Base-by-base conservation (phyloP, 768 basidiomycete species). In the Termitomyces sp. region DNA sequence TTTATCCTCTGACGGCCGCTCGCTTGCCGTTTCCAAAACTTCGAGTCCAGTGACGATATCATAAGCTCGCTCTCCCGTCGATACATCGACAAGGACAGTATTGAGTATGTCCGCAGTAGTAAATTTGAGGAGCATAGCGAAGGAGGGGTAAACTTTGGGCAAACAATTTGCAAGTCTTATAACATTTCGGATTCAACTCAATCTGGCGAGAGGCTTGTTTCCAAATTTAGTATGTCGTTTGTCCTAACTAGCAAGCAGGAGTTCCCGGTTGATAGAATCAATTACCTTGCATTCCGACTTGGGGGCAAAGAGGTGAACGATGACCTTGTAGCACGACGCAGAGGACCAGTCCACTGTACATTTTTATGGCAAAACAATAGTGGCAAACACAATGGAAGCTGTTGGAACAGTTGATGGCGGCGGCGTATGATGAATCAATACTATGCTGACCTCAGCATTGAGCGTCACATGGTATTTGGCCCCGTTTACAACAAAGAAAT, bases 71-170 rank as follows among this genome's bases (percentile, higher is more conserved):
- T 73, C 64, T 37, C 81, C 77, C 12, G 82, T 79, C n/a, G 75
- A 70, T 3, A 82, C 77, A 61, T 82, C 76, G 59, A 82, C 64
- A 42, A 85, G 80, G 16, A 73, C 59, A 2, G 79, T 78, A 63
- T 85, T 80, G 40, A 85, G 76, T 67, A 85, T 80, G 59, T 85
- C 82, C 16, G 77, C 66, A 32, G 79, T 73, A 41, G 81, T 79
- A 66, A 84, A 84, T 73, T 77, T 83, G 66, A 84, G 75, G 32
- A 85, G 67, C 83, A 83, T 85, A 46, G 52, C 67, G 64, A 49
- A 28, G 47, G 50, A 43, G 55, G 28, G 27, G 54, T 46, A 40
- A 47, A 27, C 39, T 27, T 37, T 27, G 34, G 47, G 28, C 28
- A 17, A 32, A 52, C 46, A 55, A 34, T 61, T 40, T 47, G 21